Evolutionary conservation across 306 rosid species (phyloP).

Genomic region (Sophora flavescens): DNA sequence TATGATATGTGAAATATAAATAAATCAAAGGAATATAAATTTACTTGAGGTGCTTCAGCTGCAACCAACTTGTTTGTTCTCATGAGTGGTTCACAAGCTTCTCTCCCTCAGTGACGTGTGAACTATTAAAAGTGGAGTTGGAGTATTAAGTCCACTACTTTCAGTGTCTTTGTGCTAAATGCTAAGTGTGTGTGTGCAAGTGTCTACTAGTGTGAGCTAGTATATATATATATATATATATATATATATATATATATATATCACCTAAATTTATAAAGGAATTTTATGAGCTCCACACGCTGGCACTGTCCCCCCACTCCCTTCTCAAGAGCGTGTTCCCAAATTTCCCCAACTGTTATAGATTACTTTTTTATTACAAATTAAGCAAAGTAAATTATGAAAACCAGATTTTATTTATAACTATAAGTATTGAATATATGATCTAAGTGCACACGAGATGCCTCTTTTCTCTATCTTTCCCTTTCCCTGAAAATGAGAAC

Average conservation of each 20-base stretch:
- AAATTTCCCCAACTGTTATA: neutral
- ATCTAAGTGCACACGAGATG: slow-evolving; percentile 15
- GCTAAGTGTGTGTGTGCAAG: slow-evolving; percentile 5
- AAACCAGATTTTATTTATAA: neutral
- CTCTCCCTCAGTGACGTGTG: slow-evolving; percentile 53
- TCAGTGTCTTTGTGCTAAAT: slow-evolving; percentile 17
- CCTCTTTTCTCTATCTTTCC: neutral
- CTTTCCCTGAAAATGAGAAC: slow-evolving; percentile 29
- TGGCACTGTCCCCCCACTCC: slow-evolving; percentile 7
- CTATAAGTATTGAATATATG: slow-evolving; percentile 11
- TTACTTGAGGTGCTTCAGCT: slow-evolving; percentile 39
- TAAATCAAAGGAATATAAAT: neutral
- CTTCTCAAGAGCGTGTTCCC: slow-evolving; percentile 8
- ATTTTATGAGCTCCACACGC: neutral
- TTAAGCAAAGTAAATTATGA: neutral
- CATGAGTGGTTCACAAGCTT: slow-evolving; percentile 65
- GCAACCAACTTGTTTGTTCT: slow-evolving; percentile 43
- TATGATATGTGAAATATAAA: neutral
- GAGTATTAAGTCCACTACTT: slow-evolving; percentile 53
- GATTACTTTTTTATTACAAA: neutral
- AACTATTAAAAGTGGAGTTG: slow-evolving; percentile 63
- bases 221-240: no score
- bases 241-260: no score
- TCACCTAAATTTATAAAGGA: slow-evolving; percentile 3
- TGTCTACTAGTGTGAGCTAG: neutral